phyloP scores from a whole-genome alignment of 768 basidiomycete species.

The Hygrophorus pudorinus region DNA sequence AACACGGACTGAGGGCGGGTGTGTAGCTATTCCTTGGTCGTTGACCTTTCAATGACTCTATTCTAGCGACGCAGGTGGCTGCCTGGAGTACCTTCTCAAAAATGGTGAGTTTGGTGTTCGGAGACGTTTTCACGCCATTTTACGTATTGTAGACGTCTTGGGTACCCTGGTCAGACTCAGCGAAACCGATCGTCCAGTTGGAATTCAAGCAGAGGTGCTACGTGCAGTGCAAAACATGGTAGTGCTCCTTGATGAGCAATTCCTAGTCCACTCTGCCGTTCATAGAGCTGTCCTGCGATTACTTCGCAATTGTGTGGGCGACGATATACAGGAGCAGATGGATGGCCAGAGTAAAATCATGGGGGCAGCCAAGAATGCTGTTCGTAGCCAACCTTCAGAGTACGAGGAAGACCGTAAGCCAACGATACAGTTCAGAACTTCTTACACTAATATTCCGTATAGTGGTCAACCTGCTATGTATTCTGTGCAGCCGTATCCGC shows the following conservation, averaged over 20 bases:
- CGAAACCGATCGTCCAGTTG: slow-evolving; percentile 75
- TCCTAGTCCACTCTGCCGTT: slow-evolving; percentile 84
- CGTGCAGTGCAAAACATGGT: slow-evolving; percentile 86
- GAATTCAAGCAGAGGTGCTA: slow-evolving; percentile 87
- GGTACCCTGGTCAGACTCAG: slow-evolving; percentile 79
- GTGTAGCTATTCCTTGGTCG: slow-evolving; percentile 21
- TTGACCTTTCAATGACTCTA: slow-evolving; percentile 7
- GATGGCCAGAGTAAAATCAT: slow-evolving; percentile 68
- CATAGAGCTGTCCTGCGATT: slow-evolving; percentile 82
- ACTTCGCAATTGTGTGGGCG: slow-evolving; percentile 82
- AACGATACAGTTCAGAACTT: not conserved
- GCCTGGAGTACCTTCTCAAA: slow-evolving; percentile 86
- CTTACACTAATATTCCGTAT: slow-evolving; percentile 5
- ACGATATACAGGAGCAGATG: slow-evolving; percentile 80
- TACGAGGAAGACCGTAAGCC: slow-evolving; percentile 80
- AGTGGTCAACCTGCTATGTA: slow-evolving; percentile 91
- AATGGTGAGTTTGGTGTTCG: slow-evolving; percentile 41
- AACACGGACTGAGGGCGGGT: slow-evolving; percentile 81
- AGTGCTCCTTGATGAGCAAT: slow-evolving; percentile 84
- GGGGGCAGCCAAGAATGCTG: slow-evolving; percentile 73
- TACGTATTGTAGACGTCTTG: slow-evolving; percentile 52
- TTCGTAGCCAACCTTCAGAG: slow-evolving; percentile 68
- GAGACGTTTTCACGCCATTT: not conserved
- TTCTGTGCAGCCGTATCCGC: slow-evolving; percentile 85
- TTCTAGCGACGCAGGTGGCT: slow-evolving; percentile 72